Base-by-base conservation (phyloP, 2,329 filamentous ascomycete species). In the Elsinoe fawcettii region DNA sequence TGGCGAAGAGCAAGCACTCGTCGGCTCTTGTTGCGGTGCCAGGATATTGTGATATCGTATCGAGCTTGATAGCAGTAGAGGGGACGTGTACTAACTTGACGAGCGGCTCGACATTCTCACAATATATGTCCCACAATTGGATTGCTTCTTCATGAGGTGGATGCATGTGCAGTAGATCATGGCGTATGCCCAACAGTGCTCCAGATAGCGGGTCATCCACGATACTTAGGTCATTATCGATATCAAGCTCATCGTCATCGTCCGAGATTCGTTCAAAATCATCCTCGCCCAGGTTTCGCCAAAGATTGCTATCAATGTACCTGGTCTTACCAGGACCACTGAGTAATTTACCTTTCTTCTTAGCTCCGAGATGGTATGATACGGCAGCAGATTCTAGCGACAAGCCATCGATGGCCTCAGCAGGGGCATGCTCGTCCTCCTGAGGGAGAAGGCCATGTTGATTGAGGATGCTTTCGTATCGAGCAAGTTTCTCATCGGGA, bases 81-180 rank as follows among this genome's bases (percentile, higher is more conserved):
- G 85, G 86, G 0, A 84, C 73, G 67, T 90, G 87, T 8, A 89
- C 65, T n/a, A 89, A 73, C 67, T 87, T 88, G 61, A 85, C 74
- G 9, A 89, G 70, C 0, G 86, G 84, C 61, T 90, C 85, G 3
- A 90, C 84, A 58, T 87, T 88, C 60, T 86, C 81, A 57, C 82
- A 77, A 66, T 82, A 90, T 5, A 82, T 75, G 57, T 82, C 86
- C 70, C 22, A 76, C 67, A 14, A 71, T 62, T 23, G 3, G 20
- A 51, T 16, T 18, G 55, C 55, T 18, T 57, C 44, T 18, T 46
- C 30, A 27, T 44, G 46, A 27, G 18, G 22, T 11, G 55, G 55
- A 32, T 57, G 55, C 16, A 51, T 27, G n/a, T 57, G 16, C 9
- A 39, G 44, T 16, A 57, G 46, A 43, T 47, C 47, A 53, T 58